Evolutionary conservation across 2,329 filamentous ascomycete species (phyloP).

Genomic region (Alternaria viburni): DNA sequence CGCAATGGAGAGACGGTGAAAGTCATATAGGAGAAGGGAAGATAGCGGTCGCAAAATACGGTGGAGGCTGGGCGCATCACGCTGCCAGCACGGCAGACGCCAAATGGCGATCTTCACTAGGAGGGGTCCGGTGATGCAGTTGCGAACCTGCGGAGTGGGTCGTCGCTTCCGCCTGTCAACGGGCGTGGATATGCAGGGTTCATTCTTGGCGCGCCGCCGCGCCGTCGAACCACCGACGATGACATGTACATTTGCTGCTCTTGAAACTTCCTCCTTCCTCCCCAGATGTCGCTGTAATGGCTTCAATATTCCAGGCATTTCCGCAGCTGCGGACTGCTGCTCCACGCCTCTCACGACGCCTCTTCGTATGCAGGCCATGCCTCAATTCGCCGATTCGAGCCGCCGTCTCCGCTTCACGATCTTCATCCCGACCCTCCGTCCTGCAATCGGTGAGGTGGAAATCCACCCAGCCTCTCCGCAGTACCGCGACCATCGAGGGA

Average conservation of each 20-base stretch:
- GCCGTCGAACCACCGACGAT: constrained; percentile 18
- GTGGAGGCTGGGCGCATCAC: constrained; percentile 13
- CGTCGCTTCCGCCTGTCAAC: constrained; percentile 20
- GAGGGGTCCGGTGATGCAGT: constrained; percentile 22
- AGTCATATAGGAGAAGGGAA: neutral
- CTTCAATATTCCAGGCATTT: constrained; percentile 45
- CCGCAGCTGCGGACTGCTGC: constrained; percentile 48
- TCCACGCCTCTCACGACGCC: constrained; percentile 45
- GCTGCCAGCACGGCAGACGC: constrained; percentile 11
- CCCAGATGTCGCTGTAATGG: constrained; percentile 32
- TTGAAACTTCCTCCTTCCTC: neutral
- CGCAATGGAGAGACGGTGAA: neutral
- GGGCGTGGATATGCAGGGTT: constrained; percentile 15
- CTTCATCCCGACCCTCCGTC: constrained; percentile 31
- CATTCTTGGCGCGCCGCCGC: constrained; percentile 7
- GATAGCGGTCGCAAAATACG: constrained; percentile 6
- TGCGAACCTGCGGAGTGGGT: constrained; percentile 11
- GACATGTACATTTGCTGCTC: constrained; percentile 4
- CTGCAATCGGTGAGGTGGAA: constrained; percentile 43
- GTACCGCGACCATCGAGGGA: constrained; percentile 25
- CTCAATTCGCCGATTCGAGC: constrained; percentile 36
- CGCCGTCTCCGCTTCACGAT: constrained; percentile 21
- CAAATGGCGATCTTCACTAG: constrained; percentile 17
- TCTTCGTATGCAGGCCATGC: constrained; percentile 45
- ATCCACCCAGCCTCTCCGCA: constrained; percentile 41